phyloP scores from a whole-genome alignment of 2,329 filamentous ascomycete genomes.

The Fragosphaeria purpurea region DNA sequence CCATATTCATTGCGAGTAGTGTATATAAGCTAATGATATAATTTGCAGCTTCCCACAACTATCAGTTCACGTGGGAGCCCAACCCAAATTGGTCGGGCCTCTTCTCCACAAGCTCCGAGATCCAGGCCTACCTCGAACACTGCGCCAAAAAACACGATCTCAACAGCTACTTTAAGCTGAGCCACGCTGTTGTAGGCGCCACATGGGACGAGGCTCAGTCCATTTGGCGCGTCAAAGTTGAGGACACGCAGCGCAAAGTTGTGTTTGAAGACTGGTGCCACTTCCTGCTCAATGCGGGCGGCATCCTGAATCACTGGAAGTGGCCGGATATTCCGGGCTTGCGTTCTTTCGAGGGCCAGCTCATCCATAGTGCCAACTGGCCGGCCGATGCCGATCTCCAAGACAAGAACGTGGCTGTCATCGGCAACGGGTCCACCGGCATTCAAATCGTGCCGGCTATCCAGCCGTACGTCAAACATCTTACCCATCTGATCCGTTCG shows the following conservation, averaged over 20 bases:
- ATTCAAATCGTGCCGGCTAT: conserved; percentile 21
- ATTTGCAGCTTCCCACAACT: conserved; percentile 4
- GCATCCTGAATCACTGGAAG: conserved; percentile 39
- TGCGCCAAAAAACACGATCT: conserved; percentile 8
- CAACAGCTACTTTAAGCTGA: conserved; percentile 7
- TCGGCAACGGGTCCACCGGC: conserved; percentile 10
- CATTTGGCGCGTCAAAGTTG: conserved; percentile 4
- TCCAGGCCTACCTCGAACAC: conserved; percentile 7
- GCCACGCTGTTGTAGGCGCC: conserved; percentile 4
- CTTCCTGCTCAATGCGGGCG: conserved; percentile 37
- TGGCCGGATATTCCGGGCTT: conserved; percentile 25
- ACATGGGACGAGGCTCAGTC: conserved; percentile 10
- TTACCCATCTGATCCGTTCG: conserved; percentile 12
- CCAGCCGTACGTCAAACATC: conserved; percentile 23
- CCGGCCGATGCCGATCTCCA: conserved; percentile 13
- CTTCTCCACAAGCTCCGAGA: conserved; percentile 9
- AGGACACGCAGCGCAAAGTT: not conserved
- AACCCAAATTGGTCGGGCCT: conserved; percentile 11
- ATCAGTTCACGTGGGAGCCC: conserved; percentile 11
- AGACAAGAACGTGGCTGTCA: conserved; percentile 10
- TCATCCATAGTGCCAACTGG: conserved; percentile 13
- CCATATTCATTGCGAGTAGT: not conserved
- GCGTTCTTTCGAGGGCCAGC: conserved; percentile 7
- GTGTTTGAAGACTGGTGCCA: conserved; percentile 24
- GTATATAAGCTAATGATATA: conserved; percentile 14